Evolutionary conservation across 306 rosid genomes (phyloP).

Genomic region (Luffa aegyptiaca): DNA sequence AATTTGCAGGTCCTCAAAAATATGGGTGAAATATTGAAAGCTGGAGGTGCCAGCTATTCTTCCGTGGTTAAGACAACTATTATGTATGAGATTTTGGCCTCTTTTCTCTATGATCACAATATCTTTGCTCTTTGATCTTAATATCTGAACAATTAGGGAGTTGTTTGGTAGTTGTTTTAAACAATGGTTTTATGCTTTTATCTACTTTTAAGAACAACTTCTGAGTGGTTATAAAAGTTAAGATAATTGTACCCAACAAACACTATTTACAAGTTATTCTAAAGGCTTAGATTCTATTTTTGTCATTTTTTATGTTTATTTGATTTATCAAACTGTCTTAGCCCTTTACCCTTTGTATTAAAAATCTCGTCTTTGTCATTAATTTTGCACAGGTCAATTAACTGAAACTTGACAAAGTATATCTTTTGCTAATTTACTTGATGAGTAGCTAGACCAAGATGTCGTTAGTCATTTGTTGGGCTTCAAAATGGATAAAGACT

Average conservation of each 20-base stretch:
- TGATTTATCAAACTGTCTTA: neutral
- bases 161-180: neutral
- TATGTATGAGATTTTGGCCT: slow-evolving; percentile 32
- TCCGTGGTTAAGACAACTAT: slow-evolving; percentile 95
- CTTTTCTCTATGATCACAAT: neutral
- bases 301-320: neutral
- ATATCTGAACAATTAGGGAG: neutral
- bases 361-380: neutral
- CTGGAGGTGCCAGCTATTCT: slow-evolving; percentile 62
- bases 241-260: neutral
- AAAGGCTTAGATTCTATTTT: neutral
- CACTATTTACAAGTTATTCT: neutral
- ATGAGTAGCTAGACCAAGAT: neutral
- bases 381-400: neutral
- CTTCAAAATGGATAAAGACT: neutral
- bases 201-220: neutral
- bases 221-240: neutral
- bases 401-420: neutral
- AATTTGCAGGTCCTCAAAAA: slow-evolving; percentile 63
- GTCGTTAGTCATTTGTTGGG: neutral
- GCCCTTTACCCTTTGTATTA: neutral
- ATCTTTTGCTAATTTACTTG: neutral
- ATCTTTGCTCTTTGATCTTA: neutral
- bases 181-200: neutral
- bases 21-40: slow-evolving; percentile 87